Percentiles rank a stretch among this genome's conserved stretches.
phyloP scores from a whole-genome alignment of 139 green algal genomes.

The Chlamydomonas sp. region DNA sequence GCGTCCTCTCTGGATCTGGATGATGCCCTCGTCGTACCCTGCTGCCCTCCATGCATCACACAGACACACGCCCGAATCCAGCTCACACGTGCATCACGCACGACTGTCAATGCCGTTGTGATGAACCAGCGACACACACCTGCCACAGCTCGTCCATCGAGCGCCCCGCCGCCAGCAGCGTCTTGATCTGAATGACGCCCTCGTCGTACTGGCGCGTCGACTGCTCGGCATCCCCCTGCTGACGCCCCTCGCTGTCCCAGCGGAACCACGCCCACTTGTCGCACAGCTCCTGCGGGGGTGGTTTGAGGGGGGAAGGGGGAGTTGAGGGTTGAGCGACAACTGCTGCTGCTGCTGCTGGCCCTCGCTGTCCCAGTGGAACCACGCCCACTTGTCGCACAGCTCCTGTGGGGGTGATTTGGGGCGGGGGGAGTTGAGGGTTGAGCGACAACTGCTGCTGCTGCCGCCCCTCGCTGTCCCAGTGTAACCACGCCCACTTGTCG shows the following conservation, averaged over 20 bases:
- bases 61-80: too few species aligned
- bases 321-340: too few species aligned
- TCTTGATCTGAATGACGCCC: slow-evolving; percentile 50
- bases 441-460: too few species aligned
- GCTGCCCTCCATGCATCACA: slow-evolving; percentile 1
- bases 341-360: slow-evolving; percentile 29
- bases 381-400: slow-evolving; percentile 89
- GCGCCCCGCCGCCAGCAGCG: slow-evolving; percentile 38
- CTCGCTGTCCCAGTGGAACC: slow-evolving; percentile 78
- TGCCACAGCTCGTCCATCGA: slow-evolving; percentile 64
- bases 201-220: slow-evolving; percentile 24
- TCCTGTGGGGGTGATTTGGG: too few species aligned
- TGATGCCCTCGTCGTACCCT: slow-evolving; percentile 29
- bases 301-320: too few species aligned
- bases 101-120: too few species aligned
- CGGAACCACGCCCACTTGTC: slow-evolving; percentile 93
- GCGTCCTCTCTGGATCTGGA: slow-evolving; percentile 57
- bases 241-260: slow-evolving; percentile 59
- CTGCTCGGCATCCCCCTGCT: slow-evolving; percentile 17
- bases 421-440: too few species aligned
- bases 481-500: slow-evolving; percentile 91
- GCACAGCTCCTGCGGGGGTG: slow-evolving; percentile 81
- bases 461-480: slow-evolving; percentile 62
- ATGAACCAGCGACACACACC: too few species aligned
- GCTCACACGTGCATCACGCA: too few species aligned